Base-by-base conservation (phyloP, 352 stramenopile genomes). In the Phytophthora aleatoria region DNA sequence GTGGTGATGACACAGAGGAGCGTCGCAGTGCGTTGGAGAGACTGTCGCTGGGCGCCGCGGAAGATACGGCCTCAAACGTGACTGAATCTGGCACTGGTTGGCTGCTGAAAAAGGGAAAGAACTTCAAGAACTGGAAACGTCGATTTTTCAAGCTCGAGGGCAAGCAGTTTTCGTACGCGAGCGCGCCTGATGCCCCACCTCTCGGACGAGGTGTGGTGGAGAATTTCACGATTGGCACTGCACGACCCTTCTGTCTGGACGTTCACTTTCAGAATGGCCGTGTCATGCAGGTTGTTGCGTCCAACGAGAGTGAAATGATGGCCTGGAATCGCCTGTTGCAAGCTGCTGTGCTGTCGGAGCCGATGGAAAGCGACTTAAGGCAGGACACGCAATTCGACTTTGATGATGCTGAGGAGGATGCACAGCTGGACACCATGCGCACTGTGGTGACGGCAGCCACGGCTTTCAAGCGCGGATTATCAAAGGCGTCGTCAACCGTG, bases 91-190 rank as follows among this genome's bases (percentile, higher is more conserved):
- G 76, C 12, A 58, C 64, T 31, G 79, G 79, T 16, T 88, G 76
- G 76, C 45, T 88, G 33, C 56, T 85, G 53, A 88, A 88, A 60
- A 88, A 83, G 44, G 77, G 79, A 26, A 69, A 83, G 55, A 85
- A 85, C 45, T 83, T 87, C 63, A 85, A 83, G 67, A 87, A 74
- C 5, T 90, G 81, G 81, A 89, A 89, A 57, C 73, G 79, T 1
- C 77, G 81, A 35, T 90, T 76, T 59, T 87, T 90, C 56, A 68
- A 79, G 16, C 61, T 90, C 2, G 73, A 89, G 11, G 73, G 77
- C 20, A 83, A 82, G 24, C 70, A 79, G 49, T 67, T 95, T 1
- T 85, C 76, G 16, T 95, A 95, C 53, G 68, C 76, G 7, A 71
- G 57, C 30, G 76, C 64, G 10, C 49, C 75, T 7, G 69, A 73